Base-by-base conservation (phyloP, 441 rosid genomes). In the Eutrema salsugineum region DNA sequence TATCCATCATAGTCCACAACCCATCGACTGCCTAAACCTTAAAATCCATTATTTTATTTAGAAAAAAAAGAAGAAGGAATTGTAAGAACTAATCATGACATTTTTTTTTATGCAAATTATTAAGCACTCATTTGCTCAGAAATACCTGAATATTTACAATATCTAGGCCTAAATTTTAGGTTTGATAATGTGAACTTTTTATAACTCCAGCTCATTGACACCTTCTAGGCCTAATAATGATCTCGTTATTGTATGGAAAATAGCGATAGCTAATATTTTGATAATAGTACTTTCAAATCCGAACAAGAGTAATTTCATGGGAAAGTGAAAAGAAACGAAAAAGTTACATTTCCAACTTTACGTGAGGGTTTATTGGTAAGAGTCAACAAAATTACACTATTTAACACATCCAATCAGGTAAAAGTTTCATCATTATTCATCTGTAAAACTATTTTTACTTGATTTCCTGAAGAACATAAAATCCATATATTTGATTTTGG, bases 101-200 rank as follows among this genome's bases (percentile, higher is more conserved):
- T 6, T 14, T 4, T 49, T 4, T 49, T 67, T 16, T 38, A 50
- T 54, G 5, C 70, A 75, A 61, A 75, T 75, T 68, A 75, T 75
- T 68, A 68, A 68, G 70, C 74, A 75, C 78, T 75, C 78, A 75
- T 68, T 22, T 68, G 70, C 79, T 75, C 58, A 62, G 30, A 68
- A 20, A 14, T 51, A 57, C 43, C 57, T 50, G n/a, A 67, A 27
- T 68, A 53, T 36, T 75, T 61, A 62, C 74, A 68, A 54, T 75
- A 75, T 75, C 44, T 46, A 62, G 28, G 46, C 65, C 79, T 54
- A 75, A 75, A 68, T 62, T 62, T 48, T 62, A 68, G 74, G 74
- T 62, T 27, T 43, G 74, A 68, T 75, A 55, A 68, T 62, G 53
- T 35, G 8, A 38, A 60, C 8, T 54, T 62, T 62, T n/a, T 44